Evolutionary conservation across 208 protist species (phyloP).

Genomic region (Phytomonas serpens): DNA sequence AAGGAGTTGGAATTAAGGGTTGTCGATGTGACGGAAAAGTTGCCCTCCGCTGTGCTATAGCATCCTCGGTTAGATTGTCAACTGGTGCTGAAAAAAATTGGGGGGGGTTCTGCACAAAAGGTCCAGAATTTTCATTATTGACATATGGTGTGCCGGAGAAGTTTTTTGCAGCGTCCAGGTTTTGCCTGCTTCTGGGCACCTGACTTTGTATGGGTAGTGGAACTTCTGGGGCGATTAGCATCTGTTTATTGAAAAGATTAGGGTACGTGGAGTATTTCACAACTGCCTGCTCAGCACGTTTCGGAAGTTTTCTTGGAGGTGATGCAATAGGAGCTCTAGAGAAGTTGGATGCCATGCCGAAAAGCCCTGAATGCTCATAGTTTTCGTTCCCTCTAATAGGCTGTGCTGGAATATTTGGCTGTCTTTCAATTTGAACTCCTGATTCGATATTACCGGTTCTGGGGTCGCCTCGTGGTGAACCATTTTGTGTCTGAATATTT

Average conservation of each 20-base stretch:
- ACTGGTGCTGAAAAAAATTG: neutral
- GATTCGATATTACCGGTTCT: neutral
- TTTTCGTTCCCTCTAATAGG: neutral
- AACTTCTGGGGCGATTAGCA: neutral
- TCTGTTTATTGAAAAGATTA: neutral
- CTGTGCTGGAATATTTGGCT: neutral
- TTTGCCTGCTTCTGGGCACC: neutral
- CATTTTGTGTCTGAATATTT: neutral
- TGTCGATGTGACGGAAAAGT: neutral
- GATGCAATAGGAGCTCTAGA: neutral
- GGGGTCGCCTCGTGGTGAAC: neutral
- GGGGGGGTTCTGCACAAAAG: neutral
- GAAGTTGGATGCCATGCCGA: neutral
- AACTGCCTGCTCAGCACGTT: neutral
- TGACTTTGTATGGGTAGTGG: neutral
- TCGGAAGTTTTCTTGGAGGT: neutral
- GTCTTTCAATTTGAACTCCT: neutral
- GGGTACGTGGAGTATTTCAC: neutral
- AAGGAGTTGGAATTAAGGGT: constrained; percentile 37
- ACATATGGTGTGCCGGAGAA: neutral
- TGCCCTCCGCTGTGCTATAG: neutral
- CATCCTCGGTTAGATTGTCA: constrained; percentile 5
- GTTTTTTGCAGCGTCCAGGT: neutral
- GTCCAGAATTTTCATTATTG: neutral
- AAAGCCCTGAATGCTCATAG: neutral